Base-by-base conservation (phyloP, 345 rosid species). In the Syzygium oleosum region DNA sequence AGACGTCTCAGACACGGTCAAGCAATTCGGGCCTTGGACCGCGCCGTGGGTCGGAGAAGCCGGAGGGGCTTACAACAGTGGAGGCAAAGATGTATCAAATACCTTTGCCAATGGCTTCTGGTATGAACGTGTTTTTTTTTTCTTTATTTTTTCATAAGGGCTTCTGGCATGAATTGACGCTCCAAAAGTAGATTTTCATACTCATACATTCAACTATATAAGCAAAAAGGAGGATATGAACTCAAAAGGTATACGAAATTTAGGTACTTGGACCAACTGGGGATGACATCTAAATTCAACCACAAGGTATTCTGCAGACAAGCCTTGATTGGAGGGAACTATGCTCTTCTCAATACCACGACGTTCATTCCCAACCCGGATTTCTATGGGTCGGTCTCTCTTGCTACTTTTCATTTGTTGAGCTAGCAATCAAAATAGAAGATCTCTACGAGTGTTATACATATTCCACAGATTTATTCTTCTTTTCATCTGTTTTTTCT, bases 221-320 rank as follows among this genome's bases (percentile, higher is more conserved):
- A 73, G 19, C 12, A 9, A 34, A 31, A 73, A 4, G 55, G 52
- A 85, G 9, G 27, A 34, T 73, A 11, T 34, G 25, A 73, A 34
- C 46, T 73, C 41, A 12, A 34, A 73, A 13, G 25, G 19, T 73
- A 9, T 9, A 34, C 10, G 49, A 41, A 23, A 55, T 53, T 87
- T 46, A 95, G 97, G 95, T 95, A 91, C 84, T 19, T 95, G 88
- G 95, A 95, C 84, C 96, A 93, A 85, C 87, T 95, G 49, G 96
- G 98, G 29, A 94, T 93, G 95, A 86, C 96, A 56, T 86, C 96
- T 55, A 87, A 87, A 17, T 94, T 90, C 92, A 88, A 93, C 86
- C 94, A 94, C 49, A 94, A 94, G 89, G 96, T 94, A 21, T 94
- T 78, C 88, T 95, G 96, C 87, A 92, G 97, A 90, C 95, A 95